These are phyloP conservation scores for Ceriops decandra DNA, from an alignment of 345 rosid species.

Conservation along the genomic window DNA sequence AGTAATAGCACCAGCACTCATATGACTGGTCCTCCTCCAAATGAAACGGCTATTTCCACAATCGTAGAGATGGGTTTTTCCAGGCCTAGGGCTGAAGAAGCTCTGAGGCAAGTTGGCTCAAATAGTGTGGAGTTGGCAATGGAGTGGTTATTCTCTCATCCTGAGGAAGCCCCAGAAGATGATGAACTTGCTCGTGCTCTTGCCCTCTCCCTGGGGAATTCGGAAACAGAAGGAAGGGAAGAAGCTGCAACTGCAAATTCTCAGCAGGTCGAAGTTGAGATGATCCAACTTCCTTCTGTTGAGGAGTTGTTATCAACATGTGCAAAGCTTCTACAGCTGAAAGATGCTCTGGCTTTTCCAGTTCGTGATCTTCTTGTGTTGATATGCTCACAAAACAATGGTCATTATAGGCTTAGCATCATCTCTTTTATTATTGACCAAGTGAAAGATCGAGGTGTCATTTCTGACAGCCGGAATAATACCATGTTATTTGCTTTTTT, in stretches of 20 bases:
- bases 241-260: conserved; percentile 43
- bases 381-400: conserved; percentile 84
- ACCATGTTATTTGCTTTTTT: conserved; percentile 58
- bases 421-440: conserved; percentile 68
- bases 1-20: conserved; percentile 51
- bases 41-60: conserved; percentile 76
- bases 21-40: conserved; percentile 80
- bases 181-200: conserved; percentile 99
- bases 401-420: conserved; percentile 71
- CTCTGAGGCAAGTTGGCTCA: conserved; percentile 86
- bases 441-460: conserved; percentile 53
- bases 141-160: conserved; percentile 97
- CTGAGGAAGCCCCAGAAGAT: conserved; percentile 86
- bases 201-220: conserved; percentile 92
- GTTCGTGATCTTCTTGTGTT: conserved; percentile 81
- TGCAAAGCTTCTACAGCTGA: conserved; percentile 80
- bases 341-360: conserved; percentile 82
- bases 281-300: conserved; percentile 77
- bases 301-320: conserved; percentile 86
- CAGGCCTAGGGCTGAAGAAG: conserved; percentile 93
- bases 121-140: conserved; percentile 94
- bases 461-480: conserved; percentile 49
- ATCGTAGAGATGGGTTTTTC: conserved; percentile 98
- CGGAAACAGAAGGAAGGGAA: conserved; percentile 74
- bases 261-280: conserved; percentile 63